Evolutionary conservation across 2,329 filamentous ascomycete species (phyloP).

Genomic region (Stagonosporopsis cucurbitacearum): DNA sequence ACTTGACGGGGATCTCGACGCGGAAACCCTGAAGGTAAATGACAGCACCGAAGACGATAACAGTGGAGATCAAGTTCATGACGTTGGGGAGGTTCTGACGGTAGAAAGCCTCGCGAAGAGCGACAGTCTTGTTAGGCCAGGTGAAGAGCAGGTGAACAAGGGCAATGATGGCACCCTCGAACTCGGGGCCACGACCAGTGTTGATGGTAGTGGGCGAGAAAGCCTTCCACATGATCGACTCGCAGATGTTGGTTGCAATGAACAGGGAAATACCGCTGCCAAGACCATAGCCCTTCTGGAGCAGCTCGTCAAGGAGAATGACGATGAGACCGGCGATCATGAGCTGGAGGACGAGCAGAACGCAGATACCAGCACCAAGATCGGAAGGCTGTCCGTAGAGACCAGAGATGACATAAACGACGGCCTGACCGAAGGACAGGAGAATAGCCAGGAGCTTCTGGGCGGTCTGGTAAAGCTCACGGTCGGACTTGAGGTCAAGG

Average conservation of each 20-base stretch:
- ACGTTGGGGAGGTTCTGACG: constrained; percentile 99
- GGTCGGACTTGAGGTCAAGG: constrained; percentile 99
- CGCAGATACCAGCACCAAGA: constrained; percentile 96
- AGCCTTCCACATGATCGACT: constrained; percentile 99
- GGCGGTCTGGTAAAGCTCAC: constrained; percentile 99
- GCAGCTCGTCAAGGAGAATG: constrained; percentile 97
- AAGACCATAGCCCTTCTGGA: constrained; percentile 99
- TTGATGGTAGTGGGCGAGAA: constrained; percentile 99
- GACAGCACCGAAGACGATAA: constrained; percentile 92
- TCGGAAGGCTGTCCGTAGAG: constrained; percentile 97
- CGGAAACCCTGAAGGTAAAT: constrained; percentile 99
- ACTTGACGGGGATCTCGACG: constrained; percentile 99
- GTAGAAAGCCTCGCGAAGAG: constrained; percentile 98
- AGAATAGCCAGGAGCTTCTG: constrained; percentile 94
- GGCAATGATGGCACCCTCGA: constrained; percentile 97
- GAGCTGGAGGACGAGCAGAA: constrained; percentile 96
- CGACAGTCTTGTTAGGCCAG: constrained; percentile 99
- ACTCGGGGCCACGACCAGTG: constrained; percentile 98
- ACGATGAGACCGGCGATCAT: constrained; percentile 98
- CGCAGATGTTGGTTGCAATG: constrained; percentile 99
- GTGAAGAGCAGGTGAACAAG: constrained; percentile 98
- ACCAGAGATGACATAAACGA: constrained; percentile 92
- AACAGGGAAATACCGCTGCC: constrained; percentile 99
- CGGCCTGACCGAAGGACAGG: constrained; percentile 94
- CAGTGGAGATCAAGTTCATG: constrained; percentile 95